Evolutionary conservation across 1,284 basidiomycete genomes (phyloP), one percentile per base, ranked within the genome.

Genomic region (Taiwanofungus camphoratus): DNA sequence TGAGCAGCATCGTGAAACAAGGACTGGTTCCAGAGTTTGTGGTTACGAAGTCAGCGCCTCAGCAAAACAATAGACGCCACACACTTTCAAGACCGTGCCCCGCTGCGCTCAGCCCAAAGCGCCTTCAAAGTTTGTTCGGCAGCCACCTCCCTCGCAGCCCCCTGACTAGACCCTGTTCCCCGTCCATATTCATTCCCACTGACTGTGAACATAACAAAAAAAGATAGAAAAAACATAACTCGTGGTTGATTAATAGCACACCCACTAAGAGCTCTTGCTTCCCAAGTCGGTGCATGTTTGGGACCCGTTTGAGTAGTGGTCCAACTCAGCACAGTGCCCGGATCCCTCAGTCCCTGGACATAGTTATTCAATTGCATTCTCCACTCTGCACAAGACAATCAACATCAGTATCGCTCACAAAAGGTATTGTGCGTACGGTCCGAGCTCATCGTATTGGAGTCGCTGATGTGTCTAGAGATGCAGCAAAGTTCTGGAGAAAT

Each of bases 341-440:
- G 38, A 11, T 18, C 26, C 39, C 32, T 45, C n/a, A 22, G 37
- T 13, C 38, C 41, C 19, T 45, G 43, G 21, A 45, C 19, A 15
- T 35, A 32, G 30, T 45, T 45, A 31, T 45, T 45, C 23, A 45
- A 27, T n/a, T 24, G 31, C 43, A 45, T 36, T 11, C 43, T 31
- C 16, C 36, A 3, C 23, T 45, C 43, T 45, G 38, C 11, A 21
- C 6, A 32, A 19, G 19, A 6, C 36, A 8, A 16, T 34, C 9
- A 34, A 16, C 16, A 12, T 12, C 16, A 34, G 11, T 34, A 8
- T 34, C n/a, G n/a, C n/a, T n/a, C n/a, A n/a, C n/a, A n/a, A n/a
- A n/a, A n/a, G n/a, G n/a, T n/a, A n/a, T n/a, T n/a, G n/a, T n/a
- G n/a, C n/a, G n/a, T n/a, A n/a, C n/a, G n/a, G n/a, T n/a, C n/a